These are phyloP conservation scores for Metschnikowia santaceciliae DNA, from an alignment of 805 yeast species.

Conservation along the genomic window DNA sequence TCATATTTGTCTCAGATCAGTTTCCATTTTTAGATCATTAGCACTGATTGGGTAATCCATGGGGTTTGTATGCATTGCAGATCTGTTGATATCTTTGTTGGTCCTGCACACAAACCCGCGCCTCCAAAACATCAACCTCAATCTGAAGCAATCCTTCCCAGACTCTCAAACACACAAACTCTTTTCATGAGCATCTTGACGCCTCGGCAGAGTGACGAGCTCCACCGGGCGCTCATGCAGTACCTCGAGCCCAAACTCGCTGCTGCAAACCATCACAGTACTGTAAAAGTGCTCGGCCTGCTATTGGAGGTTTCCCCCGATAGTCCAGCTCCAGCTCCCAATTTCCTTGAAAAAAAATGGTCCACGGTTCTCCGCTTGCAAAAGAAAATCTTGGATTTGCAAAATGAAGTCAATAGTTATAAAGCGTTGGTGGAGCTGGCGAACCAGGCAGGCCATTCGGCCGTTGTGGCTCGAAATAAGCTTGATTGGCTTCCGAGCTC, in stretches of 20 bases:
- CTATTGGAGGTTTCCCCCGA: slow-evolving; percentile 18
- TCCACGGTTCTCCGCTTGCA: slow-evolving; percentile 78
- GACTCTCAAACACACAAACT: neutral
- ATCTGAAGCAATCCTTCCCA: neutral
- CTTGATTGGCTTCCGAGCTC: slow-evolving; percentile 62
- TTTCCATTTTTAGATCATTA: neutral
- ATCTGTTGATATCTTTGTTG: neutral
- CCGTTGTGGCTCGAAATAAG: slow-evolving; percentile 22
- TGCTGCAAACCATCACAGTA: slow-evolving; percentile 1
- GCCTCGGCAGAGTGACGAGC: slow-evolving; percentile 42
- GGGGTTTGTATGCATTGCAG: neutral
- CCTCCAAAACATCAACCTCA: slow-evolving; percentile 2
- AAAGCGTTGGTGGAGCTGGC: slow-evolving; percentile 42
- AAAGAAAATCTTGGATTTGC: slow-evolving; percentile 65
- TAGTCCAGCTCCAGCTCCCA: slow-evolving; percentile 25
- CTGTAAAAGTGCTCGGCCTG: slow-evolving; percentile 5
- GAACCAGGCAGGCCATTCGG: slow-evolving; percentile 13
- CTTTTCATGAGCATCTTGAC: slow-evolving; percentile 26
- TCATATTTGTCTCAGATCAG: neutral
- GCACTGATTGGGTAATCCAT: too few relatives aligned
- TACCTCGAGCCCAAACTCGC: slow-evolving; percentile 39
- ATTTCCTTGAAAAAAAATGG: slow-evolving; percentile 77
- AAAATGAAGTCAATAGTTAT: slow-evolving; percentile 50
- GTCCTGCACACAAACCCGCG: neutral
- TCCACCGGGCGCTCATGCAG: slow-evolving; percentile 45